Base-by-base conservation (phyloP, 495 filamentous ascomycete genomes). In the Penicillium cosmopolitanum region DNA sequence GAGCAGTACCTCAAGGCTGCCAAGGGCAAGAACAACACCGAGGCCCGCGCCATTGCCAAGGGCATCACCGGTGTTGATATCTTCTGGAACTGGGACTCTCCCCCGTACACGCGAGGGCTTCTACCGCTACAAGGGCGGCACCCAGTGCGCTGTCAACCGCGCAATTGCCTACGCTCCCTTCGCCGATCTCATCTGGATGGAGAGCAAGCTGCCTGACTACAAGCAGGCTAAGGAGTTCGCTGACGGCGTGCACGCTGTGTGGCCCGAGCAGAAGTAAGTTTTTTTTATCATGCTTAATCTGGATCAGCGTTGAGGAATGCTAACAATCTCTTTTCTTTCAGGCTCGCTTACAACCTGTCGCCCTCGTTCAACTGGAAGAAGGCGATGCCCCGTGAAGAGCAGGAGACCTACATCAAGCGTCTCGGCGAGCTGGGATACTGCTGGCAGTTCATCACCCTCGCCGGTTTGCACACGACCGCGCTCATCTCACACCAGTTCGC, bases 361-460 rank as follows among this genome's bases (percentile, higher is more conserved):
- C 96, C 96, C 28, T 96, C 92, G 40, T 98, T 98, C 87, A 98
- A 98, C 85, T 98, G 95, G 95, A 97, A 98, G 81, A 80, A 93
- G 46, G 95, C 96, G 70, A 98, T 98, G 96, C 81, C 90, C 28
- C 85, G 88, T 62, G 81, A 87, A 47, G 96, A 98, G 73, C 96
- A 98, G 77, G 91, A 96, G 77, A 98, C 96, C 19, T 98, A 97
- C 79, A 98, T 98, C 80, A 78, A 87, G 60, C 91, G 94, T 19
- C 88, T 98, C 40, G 92, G 86, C 55, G 73, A 77, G 43, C 86
- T 98, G 33, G 95, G 95, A 50, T 98, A 97, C 85, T 96, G 89
- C 83, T 98, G 95, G 95, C 95, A 98, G 76, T 98, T 98, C 85
- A 98, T 98, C 81, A 98, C 96, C 33, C 87, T 98, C 35, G 95